Conservation (phyloP, 169 alveolate species). For the Amoebophrya sp. region DNA sequence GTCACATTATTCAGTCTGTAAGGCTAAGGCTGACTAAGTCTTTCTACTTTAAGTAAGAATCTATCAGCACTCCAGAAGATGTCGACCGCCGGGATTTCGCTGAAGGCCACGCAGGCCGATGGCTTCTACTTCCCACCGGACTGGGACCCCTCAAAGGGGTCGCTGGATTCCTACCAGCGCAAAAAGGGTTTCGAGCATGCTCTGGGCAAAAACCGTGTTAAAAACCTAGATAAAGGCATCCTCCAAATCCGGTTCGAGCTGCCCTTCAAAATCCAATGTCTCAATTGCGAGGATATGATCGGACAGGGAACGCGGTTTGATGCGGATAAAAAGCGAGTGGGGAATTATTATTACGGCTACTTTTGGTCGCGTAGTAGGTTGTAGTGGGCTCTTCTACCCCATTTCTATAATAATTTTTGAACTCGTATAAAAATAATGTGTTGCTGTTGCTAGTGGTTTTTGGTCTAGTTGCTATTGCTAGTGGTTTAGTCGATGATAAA, state of each 20-base stretch:
- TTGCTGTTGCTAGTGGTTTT: too few species aligned
- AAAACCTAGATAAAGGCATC: slow-evolving; percentile 10
- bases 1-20: too few species aligned
- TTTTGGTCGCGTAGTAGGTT: too few species aligned
- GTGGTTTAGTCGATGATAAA: too few species aligned
- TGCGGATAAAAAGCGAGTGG: slow-evolving; percentile 27
- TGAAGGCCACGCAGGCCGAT: slow-evolving; percentile 36
- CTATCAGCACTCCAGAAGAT: background rate
- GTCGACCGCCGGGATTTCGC: slow-evolving; percentile 19
- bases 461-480: too few species aligned
- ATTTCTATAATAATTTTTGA: too few species aligned
- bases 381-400: too few species aligned
- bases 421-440: too few species aligned
- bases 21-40: too few species aligned
- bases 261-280: slow-evolving; percentile 24
- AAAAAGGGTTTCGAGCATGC: background rate
- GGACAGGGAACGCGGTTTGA: slow-evolving; percentile 28
- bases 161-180: background rate
- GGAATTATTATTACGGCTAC: too few species aligned
- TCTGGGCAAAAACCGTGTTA: background rate
- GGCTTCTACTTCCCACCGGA: slow-evolving; percentile 33
- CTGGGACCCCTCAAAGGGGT: background rate
- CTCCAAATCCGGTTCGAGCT: slow-evolving; percentile 27
- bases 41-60: background rate
- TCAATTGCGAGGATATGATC: background rate